Evolutionary conservation across 345 rosid genomes (phyloP).

Genomic region (Eutrema heterophyllum): DNA sequence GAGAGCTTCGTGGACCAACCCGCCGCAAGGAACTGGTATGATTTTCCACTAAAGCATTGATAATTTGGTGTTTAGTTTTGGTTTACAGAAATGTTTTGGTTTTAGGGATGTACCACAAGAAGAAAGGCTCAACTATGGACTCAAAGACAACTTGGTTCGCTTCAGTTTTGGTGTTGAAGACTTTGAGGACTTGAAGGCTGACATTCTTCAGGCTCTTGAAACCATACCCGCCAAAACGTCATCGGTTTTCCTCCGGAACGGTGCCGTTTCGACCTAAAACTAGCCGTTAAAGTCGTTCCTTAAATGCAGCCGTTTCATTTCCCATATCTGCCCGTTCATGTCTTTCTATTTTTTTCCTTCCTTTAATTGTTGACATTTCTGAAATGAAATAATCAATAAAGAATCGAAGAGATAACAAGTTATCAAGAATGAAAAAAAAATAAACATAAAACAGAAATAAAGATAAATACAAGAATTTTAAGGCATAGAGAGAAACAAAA

Average conservation of each 20-base stretch:
- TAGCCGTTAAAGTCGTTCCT: too few species aligned
- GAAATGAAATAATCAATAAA: too few species aligned
- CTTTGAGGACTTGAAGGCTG: slow-evolving; percentile 74
- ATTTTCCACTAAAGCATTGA: neutral
- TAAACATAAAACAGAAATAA: too few species aligned
- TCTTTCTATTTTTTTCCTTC: too few species aligned
- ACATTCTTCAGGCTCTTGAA: slow-evolving; percentile 70
- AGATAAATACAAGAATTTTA: too few species aligned
- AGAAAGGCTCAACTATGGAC: slow-evolving; percentile 63
- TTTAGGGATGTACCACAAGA: slow-evolving; percentile 60
- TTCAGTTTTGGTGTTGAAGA: slow-evolving; percentile 90
- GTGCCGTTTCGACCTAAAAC: neutral
- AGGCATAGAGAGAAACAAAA: too few species aligned
- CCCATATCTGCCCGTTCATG: too few species aligned
- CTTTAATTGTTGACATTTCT: too few species aligned
- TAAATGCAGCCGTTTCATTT: too few species aligned
- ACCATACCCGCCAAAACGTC: slow-evolving; percentile 3
- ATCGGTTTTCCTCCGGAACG: neutral
- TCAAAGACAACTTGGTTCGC: slow-evolving; percentile 76
- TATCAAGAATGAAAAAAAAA: too few species aligned
- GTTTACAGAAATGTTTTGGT: neutral
- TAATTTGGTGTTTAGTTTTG: neutral
- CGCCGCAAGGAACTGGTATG: slow-evolving; percentile 75
- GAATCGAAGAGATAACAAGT: too few species aligned
- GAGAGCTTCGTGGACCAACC: slow-evolving; percentile 96